Conservation (phyloP, 768 basidiomycete species). For the Tephrocybe sp. region DNA sequence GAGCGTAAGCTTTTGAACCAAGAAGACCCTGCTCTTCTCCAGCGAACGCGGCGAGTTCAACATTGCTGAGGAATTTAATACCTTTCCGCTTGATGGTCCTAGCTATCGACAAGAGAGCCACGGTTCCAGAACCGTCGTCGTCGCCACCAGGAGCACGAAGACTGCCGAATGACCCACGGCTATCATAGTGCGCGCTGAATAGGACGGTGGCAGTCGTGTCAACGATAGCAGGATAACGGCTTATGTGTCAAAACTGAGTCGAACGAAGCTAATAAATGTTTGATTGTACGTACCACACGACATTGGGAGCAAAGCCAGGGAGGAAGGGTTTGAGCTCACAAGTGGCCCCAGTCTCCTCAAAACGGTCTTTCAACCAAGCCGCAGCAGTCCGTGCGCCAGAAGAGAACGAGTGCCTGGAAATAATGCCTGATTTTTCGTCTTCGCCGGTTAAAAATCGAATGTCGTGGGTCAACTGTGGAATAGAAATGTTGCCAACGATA, state of each 20-base stretch:
- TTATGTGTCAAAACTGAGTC: slow-evolving; percentile 22
- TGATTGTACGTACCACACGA: slow-evolving; percentile 63
- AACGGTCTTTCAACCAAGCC: slow-evolving; percentile 66
- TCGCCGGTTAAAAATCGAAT: slow-evolving; percentile 86
- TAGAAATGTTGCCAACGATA: slow-evolving; percentile 66
- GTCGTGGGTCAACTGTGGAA: slow-evolving; percentile 64
- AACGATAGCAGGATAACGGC: slow-evolving; percentile 54
- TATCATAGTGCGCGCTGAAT: slow-evolving; percentile 87
- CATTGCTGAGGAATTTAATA: slow-evolving; percentile 69
- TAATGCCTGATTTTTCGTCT: slow-evolving; percentile 64
- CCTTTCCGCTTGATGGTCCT: slow-evolving; percentile 64
- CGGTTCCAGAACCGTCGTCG: slow-evolving; percentile 57
- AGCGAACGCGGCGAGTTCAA: slow-evolving; percentile 81
- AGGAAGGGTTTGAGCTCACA: slow-evolving; percentile 71
- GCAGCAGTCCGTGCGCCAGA: slow-evolving; percentile 64
- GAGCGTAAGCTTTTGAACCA: slow-evolving; percentile 77
- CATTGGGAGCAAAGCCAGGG: slow-evolving; percentile 77
- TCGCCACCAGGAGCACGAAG: slow-evolving; percentile 57
- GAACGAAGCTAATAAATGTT: not conserved
- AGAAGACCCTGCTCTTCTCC: slow-evolving; percentile 90
- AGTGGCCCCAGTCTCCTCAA: slow-evolving; percentile 72
- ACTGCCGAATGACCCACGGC: slow-evolving; percentile 83
- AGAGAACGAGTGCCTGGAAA: slow-evolving; percentile 82
- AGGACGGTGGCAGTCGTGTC: slow-evolving; percentile 66
- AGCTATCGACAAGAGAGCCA: slow-evolving; percentile 78